Percentiles rank a stretch among this genome's conserved stretches.
phyloP scores from a whole-genome alignment of 108 stramenopile genomes.

The Cyclotella atomus region DNA sequence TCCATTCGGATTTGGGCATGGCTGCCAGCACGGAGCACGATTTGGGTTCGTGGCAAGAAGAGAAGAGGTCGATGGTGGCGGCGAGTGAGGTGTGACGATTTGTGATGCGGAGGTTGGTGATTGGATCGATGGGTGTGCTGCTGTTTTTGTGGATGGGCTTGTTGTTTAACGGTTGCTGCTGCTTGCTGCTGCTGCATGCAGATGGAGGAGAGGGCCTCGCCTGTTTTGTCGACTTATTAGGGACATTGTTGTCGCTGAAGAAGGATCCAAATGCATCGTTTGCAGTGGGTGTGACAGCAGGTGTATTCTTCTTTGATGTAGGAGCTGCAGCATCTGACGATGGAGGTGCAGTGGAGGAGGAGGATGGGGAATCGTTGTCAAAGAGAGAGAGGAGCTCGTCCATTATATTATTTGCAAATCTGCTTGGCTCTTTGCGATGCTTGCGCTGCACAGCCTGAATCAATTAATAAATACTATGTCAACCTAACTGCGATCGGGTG shows the following conservation, averaged over 20 bases:
- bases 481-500: too few relatives aligned
- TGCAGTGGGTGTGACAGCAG: neutral
- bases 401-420: constrained; percentile 21
- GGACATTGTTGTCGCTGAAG: neutral
- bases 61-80: constrained; percentile 34
- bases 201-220: neutral
- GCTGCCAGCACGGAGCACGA: constrained; percentile 35
- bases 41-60: constrained; percentile 17
- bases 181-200: too few relatives aligned
- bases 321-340: neutral
- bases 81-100: constrained; percentile 45
- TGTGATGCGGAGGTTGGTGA: constrained; percentile 39
- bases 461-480: too few relatives aligned
- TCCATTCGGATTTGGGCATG: constrained; percentile 29
- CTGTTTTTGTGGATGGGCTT: neutral
- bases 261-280: constrained; percentile 14
- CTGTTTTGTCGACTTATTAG: neutral
- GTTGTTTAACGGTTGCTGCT: too few relatives aligned
- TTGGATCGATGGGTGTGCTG: constrained; percentile 18
- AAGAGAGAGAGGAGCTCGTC: constrained; percentile 46
- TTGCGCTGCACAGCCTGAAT: too few relatives aligned
- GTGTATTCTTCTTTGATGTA: neutral
- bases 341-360: neutral
- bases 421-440: too few relatives aligned
- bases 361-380: neutral